Evolutionary conservation across 2,329 filamentous ascomycete species (phyloP), one percentile per base, ranked within the genome.

Genomic region (Colletotrichum melonis): DNA sequence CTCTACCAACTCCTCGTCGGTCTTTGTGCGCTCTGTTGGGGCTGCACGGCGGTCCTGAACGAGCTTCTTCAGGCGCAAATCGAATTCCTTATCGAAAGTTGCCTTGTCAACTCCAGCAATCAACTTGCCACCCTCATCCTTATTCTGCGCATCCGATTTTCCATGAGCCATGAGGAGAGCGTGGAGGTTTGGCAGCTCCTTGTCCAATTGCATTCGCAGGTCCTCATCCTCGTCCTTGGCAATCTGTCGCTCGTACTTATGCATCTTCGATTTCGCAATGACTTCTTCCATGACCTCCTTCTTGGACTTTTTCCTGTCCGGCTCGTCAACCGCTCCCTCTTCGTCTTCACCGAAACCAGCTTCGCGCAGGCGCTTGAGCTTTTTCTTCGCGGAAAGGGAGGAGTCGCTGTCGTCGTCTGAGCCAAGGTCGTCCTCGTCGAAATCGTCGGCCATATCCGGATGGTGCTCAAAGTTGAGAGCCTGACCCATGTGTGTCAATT

Each of bases 261-360:
- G 90, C 75, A 94, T 88, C 81, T 99, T 99, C 1, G 96, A 98
- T 84, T 99, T 99, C 74, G 95, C 94, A 76, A 99, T 98, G 74
- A 99, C 89, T 82, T 99, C 97, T 79, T 98, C 93, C 94, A 98
- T 98, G 63, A 99, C 94, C 82, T 99, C 97, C 67, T 97, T 94
- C 84, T 98, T 98, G 3, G 92, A 92, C 86, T 98, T 99, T 83
- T 98, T 98, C 72, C 93, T 90, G 78, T 96, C 93, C 0, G 95
- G 95, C 6, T 86, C 86, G 4, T 84, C 85, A 3, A 86, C 87
- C n/a, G 83, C 85, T 6, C 86, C 86, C 5, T 84, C 87, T 3
- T 86, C 87, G 63, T 87, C 85, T 26, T 84, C 79, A 32, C 81
- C 81, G 30, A 86, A 77, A 38, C 80, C 77, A 32, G 85, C 81